Evolutionary conservation across 2,329 filamentous ascomycete genomes (phyloP).

Genomic region (Colletotrichum sublineola): DNA sequence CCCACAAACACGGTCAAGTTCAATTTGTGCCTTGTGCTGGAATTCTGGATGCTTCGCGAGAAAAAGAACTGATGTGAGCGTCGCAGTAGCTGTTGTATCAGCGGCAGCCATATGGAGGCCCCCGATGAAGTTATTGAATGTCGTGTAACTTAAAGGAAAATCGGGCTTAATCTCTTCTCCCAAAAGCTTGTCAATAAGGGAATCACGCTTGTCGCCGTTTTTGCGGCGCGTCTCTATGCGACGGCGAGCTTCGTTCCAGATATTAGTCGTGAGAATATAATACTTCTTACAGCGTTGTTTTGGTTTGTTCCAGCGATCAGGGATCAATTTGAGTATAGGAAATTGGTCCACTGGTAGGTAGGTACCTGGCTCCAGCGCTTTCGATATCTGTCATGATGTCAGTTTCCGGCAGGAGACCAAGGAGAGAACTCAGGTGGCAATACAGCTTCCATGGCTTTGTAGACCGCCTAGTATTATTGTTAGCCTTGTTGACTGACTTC

Average conservation of each 20-base stretch:
- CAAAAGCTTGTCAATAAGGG: constrained; percentile 57
- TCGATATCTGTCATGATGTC: constrained; percentile 42
- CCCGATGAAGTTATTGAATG: constrained; percentile 54
- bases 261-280: constrained; percentile 54
- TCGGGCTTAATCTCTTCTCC: constrained; percentile 52
- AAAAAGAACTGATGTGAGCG: constrained; percentile 55
- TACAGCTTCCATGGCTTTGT: constrained; percentile 19
- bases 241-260: constrained; percentile 56
- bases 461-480: constrained; percentile 13
- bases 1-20: constrained; percentile 57
- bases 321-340: constrained; percentile 58
- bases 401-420: no score
- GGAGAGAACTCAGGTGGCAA: neutral
- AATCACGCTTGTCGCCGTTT: constrained; percentile 45
- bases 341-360: constrained; percentile 64
- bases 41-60: constrained; percentile 58
- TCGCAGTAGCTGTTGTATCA: constrained; percentile 52
- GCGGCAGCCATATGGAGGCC: constrained; percentile 53
- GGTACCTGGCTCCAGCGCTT: constrained; percentile 60
- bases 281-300: constrained; percentile 52
- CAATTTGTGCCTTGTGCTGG: constrained; percentile 54
- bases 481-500: neutral
- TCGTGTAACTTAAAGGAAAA: constrained; percentile 43
- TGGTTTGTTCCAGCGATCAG: constrained; percentile 59
- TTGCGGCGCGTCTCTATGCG: constrained; percentile 52